phyloP scores from a whole-genome alignment of 805 yeast genomes.

The Schizosaccharomyces pombe region DNA sequence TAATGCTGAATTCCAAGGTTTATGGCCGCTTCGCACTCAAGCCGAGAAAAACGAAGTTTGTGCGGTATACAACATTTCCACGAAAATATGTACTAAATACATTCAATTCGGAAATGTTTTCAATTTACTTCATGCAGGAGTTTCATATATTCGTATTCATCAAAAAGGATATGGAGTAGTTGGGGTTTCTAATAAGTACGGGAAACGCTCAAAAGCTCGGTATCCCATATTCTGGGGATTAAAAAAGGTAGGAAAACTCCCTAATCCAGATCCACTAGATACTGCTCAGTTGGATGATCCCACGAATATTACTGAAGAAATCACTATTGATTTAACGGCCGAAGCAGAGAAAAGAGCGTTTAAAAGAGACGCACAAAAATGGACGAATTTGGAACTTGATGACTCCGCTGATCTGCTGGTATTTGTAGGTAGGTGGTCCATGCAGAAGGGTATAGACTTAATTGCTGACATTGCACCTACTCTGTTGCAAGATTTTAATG shows the following conservation, averaged over 20 bases:
- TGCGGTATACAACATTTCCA: not conserved
- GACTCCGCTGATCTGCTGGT: not conserved
- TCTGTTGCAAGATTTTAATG: not conserved
- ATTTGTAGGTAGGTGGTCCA: slow-evolving; percentile 4
- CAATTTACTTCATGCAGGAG: slow-evolving; percentile 3
- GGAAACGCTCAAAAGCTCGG: slow-evolving; percentile 1
- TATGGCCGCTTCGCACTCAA: slow-evolving; percentile 3
- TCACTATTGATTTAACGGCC: not conserved
- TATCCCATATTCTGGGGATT: slow-evolving; percentile 4
- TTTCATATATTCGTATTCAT: slow-evolving; percentile 3
- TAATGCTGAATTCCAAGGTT: slow-evolving; percentile 4
- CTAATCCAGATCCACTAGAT: slow-evolving; percentile 4
- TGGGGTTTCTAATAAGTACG: slow-evolving; percentile 4
- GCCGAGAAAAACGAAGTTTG: slow-evolving; percentile 3
- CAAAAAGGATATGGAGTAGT: slow-evolving; percentile 4
- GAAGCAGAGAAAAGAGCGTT: not conserved
- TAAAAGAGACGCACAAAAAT: not conserved
- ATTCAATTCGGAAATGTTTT: slow-evolving; percentile 3
- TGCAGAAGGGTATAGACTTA: slow-evolving; percentile 4
- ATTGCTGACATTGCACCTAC: slow-evolving; percentile 1
- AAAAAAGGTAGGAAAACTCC: slow-evolving; percentile 1
- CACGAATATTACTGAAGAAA: not conserved
- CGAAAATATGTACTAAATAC: not conserved
- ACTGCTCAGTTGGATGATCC: not conserved
- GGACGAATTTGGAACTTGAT: not conserved